Conservation (phyloP, 306 rosid species). For the barrel medic (Medicago truncatula) region MtrunA17r5.0-ANR NC_053045.1:38342501-38343000, state of each 20-base stretch:
- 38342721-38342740: conserved; percentile 20
- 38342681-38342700: conserved; percentile 31
- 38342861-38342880: background rate
- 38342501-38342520: background rate
- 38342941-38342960: conserved; percentile 31
- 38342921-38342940: conserved; percentile 31
- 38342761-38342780: conserved; percentile 27
- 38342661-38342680: conserved; percentile 20
- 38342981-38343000: background rate
- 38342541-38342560: background rate
- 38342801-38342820: background rate
- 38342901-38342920: conserved; percentile 1
- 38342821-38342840: background rate
- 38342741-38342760: conserved; percentile 28
- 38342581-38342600: background rate
- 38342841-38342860: background rate
- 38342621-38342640: conserved; percentile 36
- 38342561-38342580: conserved; percentile 14
- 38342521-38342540: too few species aligned
- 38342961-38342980: conserved; percentile 52
- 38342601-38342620: conserved; percentile 14
- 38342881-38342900: conserved; percentile 3
- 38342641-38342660: conserved; percentile 29
- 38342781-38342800: background rate
- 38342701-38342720: conserved; percentile 38